Conservation (phyloP, 192 early-diverging fungal species). For the Diversispora epigaea region DNA sequence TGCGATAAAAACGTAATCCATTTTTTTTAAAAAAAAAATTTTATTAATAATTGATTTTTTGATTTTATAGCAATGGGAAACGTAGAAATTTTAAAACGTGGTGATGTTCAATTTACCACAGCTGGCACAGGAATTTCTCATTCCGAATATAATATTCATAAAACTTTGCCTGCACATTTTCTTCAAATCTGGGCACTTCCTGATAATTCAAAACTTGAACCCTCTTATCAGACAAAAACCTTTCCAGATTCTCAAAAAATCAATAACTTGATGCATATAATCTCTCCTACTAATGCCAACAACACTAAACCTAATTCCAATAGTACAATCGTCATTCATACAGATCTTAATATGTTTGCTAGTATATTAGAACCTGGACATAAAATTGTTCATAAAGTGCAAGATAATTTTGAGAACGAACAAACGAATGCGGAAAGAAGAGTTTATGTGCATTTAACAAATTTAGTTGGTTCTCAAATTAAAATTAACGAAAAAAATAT, state of each 20-base stretch:
- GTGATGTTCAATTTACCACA: conserved; percentile 45
- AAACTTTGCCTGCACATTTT: conserved; percentile 33
- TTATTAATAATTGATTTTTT: not conserved
- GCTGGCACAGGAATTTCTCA: conserved; percentile 47
- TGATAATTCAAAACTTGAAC: not conserved
- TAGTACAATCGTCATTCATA: conserved; percentile 27
- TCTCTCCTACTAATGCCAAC: not conserved
- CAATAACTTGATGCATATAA: conserved; percentile 19
- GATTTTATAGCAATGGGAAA: conserved; percentile 41
- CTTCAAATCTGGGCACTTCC: conserved; percentile 41
- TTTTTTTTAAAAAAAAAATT: not conserved
- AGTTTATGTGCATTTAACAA: conserved; percentile 27
- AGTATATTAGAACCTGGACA: conserved; percentile 26
- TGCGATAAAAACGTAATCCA: not conserved
- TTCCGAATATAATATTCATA: conserved; percentile 39
- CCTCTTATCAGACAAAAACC: conserved; percentile 28
- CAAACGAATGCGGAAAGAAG: not conserved
- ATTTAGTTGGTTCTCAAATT: not conserved
- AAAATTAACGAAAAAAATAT: conserved; percentile 1
- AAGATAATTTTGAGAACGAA: not conserved
- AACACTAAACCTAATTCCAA: not conserved
- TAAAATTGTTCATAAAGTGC: conserved; percentile 9
- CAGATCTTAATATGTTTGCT: conserved; percentile 35
- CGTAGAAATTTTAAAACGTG: conserved; percentile 37
- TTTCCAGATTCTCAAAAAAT: conserved; percentile 22